Base-by-base conservation (phyloP, 2,329 filamentous ascomycete genomes). In the Colletotrichum nymphaeae region DNA sequence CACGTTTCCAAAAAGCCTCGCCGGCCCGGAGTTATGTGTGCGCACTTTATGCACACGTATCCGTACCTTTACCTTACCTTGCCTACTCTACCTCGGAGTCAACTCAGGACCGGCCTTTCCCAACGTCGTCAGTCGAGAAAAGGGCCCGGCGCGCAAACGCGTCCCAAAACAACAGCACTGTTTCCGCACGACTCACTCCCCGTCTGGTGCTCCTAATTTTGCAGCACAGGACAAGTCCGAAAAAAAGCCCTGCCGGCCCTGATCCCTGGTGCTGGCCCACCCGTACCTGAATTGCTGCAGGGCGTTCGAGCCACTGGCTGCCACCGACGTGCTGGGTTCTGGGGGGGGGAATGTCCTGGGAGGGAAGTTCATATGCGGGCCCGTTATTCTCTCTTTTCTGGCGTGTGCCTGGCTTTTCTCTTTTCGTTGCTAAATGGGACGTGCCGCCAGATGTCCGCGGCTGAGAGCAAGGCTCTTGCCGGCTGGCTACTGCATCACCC, bases 281-380 rank as follows among this genome's bases (percentile, higher is more conserved):
- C 49, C 30, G 63, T 65, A 65, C 63, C 63, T 65, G 63, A 65
- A 65, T 56, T 65, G 30, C 63, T 65, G 63, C 63, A 65, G 22
- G 49, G 49, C 19, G 49, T 42, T 56, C 30, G 63, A 37, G 49
- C 63, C 63, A 65, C 16, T 9, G 19, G 49, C 63, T 65, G 63
- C 63, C 49, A 55, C 49, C 49, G 6, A 16, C 32, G 49, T 55
- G 49, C 49, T 16, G 16, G 30, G 37, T 42, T 14, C 37, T 42
- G 35, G 35, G 37, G 42, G 42, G 42, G 42, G 19, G 19, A 37
- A 19, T 42, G 37, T 16, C 42, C 42, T 49, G 58, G 58, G 24
- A 37, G 19, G 28, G 19, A 26, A n/a, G 12, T 53, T 49, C 22
- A 49, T 35, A 16, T 63, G 22, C 16, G 42, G 60, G 26, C 11